Evolutionary conservation across 2,329 filamentous ascomycete species (phyloP).

Genomic region (Camillea tinctor): DNA sequence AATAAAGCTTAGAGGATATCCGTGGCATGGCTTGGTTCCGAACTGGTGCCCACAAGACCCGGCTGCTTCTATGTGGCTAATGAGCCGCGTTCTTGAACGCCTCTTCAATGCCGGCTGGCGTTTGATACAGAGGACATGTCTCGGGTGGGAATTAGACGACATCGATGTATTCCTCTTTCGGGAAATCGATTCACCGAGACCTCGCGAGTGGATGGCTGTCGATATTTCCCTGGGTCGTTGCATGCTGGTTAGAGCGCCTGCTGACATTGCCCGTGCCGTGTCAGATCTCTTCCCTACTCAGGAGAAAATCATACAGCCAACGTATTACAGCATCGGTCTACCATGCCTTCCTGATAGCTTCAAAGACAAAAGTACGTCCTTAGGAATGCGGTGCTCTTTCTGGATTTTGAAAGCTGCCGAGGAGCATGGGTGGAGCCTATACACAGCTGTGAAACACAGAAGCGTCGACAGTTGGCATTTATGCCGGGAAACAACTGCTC

Average conservation of each 20-base stretch:
- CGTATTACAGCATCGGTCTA: neutral
- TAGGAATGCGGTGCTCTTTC: neutral
- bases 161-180: neutral
- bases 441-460: neutral
- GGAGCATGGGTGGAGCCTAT: neutral
- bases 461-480: neutral
- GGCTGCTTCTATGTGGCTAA: neutral
- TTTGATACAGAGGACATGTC: neutral
- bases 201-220: constrained; percentile 3
- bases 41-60: neutral
- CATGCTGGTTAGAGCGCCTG: neutral
- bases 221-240: neutral
- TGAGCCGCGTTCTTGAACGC: neutral
- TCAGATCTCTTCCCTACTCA: neutral
- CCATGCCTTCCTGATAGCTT: neutral
- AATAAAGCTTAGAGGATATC: neutral
- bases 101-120: neutral
- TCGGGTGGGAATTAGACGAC: neutral
- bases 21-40: neutral
- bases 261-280: neutral
- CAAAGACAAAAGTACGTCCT: neutral
- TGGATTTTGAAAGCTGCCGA: neutral
- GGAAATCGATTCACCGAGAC: neutral
- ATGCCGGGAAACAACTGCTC: neutral
- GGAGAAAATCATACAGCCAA: neutral